Evolutionary conservation across 208 protist genomes (phyloP).

Genomic region (Trypanosoma lewisi): DNA sequence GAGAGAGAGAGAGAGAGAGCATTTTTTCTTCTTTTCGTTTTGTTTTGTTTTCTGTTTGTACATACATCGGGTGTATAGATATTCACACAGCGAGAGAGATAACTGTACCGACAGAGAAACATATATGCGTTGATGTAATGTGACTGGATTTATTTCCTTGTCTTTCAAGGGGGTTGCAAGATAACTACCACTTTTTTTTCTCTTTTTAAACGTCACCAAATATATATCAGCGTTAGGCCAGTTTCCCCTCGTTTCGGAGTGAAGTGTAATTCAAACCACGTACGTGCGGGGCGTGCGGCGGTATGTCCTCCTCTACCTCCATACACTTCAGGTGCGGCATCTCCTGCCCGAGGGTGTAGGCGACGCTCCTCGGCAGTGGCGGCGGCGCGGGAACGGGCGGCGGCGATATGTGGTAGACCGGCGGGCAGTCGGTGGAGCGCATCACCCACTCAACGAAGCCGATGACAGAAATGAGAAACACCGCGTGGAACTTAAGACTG

Average conservation of each 20-base stretch:
- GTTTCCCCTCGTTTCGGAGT: constrained; percentile 16
- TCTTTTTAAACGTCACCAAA: too few species aligned
- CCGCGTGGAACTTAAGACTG: constrained; percentile 45
- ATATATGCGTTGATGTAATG: too few species aligned
- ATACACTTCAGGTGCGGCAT: constrained; percentile 57
- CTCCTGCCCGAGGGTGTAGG: constrained; percentile 49
- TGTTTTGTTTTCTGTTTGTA: too few species aligned
- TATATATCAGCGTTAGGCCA: too few species aligned
- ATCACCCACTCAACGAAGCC: constrained; percentile 57
- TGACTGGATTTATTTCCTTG: too few species aligned
- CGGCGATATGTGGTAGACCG: constrained; percentile 32
- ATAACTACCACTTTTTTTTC: too few species aligned
- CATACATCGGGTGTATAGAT: too few species aligned
- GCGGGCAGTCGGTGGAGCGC: constrained; percentile 30
- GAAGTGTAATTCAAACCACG: constrained; percentile 21
- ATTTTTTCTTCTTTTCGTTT: too few species aligned
- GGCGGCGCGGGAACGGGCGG: constrained; percentile 62
- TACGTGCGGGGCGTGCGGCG: constrained; percentile 40
- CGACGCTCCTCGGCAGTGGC: constrained; percentile 41
- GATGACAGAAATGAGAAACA: constrained; percentile 40
- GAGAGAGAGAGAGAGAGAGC: too few species aligned
- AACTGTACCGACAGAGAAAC: too few species aligned
- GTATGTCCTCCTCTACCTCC: constrained; percentile 41
- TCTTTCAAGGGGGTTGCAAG: too few species aligned
- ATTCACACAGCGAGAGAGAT: too few species aligned